phyloP scores from a whole-genome alignment of 139 green algal genomes.

The Micractinium conductrix region DNA sequence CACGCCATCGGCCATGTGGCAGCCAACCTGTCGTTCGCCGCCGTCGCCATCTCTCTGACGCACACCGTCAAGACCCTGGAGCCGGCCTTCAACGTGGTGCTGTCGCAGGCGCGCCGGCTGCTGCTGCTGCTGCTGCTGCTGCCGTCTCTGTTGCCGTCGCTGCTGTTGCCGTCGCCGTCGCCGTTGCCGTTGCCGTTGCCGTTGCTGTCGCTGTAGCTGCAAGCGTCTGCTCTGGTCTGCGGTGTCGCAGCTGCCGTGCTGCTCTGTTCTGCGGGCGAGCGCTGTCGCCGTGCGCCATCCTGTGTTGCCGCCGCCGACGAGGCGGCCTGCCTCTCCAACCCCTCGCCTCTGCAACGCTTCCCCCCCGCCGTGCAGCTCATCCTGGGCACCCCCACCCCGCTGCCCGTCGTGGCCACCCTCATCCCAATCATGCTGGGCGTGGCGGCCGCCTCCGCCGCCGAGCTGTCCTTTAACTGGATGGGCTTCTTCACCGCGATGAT shows the following conservation, averaged over 20 bases:
- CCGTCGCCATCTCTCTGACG: constrained; percentile 97
- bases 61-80: constrained; percentile 99
- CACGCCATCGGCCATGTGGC: constrained; percentile 97
- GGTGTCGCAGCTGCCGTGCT: neutral
- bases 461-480: constrained; percentile 98
- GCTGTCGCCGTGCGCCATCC: neutral
- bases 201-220: no score
- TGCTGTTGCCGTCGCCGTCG: no score
- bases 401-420: constrained; percentile 89
- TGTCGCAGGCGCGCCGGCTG: constrained; percentile 52
- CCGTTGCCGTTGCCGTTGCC: no score
- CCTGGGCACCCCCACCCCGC: constrained; percentile 65
- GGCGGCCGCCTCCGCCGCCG: constrained; percentile 82
- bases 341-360: neutral
- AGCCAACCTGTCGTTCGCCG: constrained; percentile 98
- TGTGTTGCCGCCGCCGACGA: neutral
- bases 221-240: no score
- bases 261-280: neutral
- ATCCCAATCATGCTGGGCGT: constrained; percentile 97
- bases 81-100: constrained; percentile 95
- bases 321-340: neutral
- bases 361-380: constrained; percentile 10
- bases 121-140: neutral
- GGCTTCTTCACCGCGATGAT: constrained; percentile 94
- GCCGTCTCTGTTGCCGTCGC: neutral